These are phyloP conservation scores for Sordariomycetes sp. DNA, from an alignment of 2,329 filamentous ascomycete species.

Conservation along the genomic window DNA sequence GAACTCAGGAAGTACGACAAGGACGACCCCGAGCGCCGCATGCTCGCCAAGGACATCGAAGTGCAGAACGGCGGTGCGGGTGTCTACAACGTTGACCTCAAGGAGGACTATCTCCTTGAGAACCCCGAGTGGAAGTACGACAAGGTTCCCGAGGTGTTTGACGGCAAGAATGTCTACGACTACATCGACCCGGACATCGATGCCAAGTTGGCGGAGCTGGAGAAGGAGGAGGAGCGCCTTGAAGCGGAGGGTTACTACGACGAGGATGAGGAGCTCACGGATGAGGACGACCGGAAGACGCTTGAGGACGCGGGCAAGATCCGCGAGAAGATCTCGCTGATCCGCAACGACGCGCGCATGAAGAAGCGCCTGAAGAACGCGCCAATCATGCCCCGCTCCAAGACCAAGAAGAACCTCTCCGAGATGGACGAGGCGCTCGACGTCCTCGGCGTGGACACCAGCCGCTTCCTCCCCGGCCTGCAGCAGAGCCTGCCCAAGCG, in stretches of 20 bases:
- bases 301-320: constrained; percentile 90
- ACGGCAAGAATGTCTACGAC: constrained; percentile 96
- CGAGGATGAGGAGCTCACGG: constrained; percentile 69
- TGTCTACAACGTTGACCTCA: constrained; percentile 90
- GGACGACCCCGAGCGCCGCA: constrained; percentile 72
- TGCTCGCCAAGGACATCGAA: constrained; percentile 77
- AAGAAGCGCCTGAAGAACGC: constrained; percentile 96
- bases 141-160: constrained; percentile 84
- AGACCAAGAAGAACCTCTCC: constrained; percentile 69
- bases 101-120: constrained; percentile 77
- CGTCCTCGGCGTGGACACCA: constrained; percentile 75
- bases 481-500: constrained; percentile 60
- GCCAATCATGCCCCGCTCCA: constrained; percentile 78
- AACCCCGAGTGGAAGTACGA: constrained; percentile 94
- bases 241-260: constrained; percentile 92
- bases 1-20: constrained; percentile 82
- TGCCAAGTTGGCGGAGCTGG: constrained; percentile 77
- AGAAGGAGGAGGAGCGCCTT: constrained; percentile 90
- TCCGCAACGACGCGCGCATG: constrained; percentile 90
- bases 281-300: constrained; percentile 79
- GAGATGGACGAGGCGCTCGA: constrained; percentile 82
- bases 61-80: constrained; percentile 88
- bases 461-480: constrained; percentile 15
- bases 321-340: constrained; percentile 84
- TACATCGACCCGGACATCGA: constrained; percentile 97